Base-by-base conservation (phyloP, 2,329 filamentous ascomycete genomes). In the Exophiala sp. region DNA sequence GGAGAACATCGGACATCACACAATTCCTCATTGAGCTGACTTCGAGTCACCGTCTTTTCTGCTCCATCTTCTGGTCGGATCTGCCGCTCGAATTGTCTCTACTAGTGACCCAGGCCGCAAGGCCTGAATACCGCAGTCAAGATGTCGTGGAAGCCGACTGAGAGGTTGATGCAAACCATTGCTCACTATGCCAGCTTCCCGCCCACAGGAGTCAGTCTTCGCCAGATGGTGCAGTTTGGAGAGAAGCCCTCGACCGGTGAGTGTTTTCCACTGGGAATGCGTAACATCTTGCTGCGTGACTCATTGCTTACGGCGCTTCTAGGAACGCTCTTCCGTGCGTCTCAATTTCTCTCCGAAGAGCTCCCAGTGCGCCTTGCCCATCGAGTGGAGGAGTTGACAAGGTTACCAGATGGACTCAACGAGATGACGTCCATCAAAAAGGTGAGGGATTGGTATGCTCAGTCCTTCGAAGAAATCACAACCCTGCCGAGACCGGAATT, bases 391-490 rank as follows among this genome's bases (percentile, higher is more conserved):
- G 93, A 98, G 73, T 81, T 98, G 50, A 83, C 86, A 55, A 86
- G 88, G 64, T 76, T 98, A 2, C 93, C 93, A 29, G 93, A 98
- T 78, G 93, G 93, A 48, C 80, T 98, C 55, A 95, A 88, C 67
- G 90, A 97, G 61, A 97, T 98, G 93, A 88, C 90, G 32, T 97
- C 93, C 9, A 95, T 98, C 60, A 83, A 85, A 68, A 88, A 85
- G 64, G 93, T 98, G 60, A 86, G 90, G 68, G 90, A 97, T 65
- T 98, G 93, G 93, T 98, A 98, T 69, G 93, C 91, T 58, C 93
- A 98, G 73, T 98, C 93, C 44, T 98, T 98, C 65, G 93, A 98
- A 88, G 93, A 98, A 78, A 94, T 98, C 69, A 96, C 90, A 59
- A 82, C 80, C 48, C 77, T 98, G 4, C 81, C 86, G 53, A 81